Evolutionary conservation across 2,329 filamentous ascomycete genomes (phyloP), one percentile per base, ranked within the genome.

Genomic region (Cryphonectria carpinicola): DNA sequence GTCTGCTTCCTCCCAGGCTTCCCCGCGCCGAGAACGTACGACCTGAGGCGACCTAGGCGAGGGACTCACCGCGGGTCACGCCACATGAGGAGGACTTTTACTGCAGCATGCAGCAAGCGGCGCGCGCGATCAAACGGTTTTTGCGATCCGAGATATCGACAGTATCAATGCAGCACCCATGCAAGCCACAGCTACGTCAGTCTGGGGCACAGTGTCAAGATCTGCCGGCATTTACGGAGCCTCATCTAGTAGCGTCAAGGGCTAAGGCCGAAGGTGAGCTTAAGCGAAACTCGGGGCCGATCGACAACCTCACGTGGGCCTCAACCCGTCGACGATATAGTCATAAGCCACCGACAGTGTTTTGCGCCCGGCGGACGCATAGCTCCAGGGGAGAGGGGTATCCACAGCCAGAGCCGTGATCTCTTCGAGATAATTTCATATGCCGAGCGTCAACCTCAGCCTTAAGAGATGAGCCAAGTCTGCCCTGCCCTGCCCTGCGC

Each of bases 151-250:
- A 39, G 11, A 8, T 46, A 4, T 64, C 61, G 13, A 43, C 14
- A 46, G 37, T n/a, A 25, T 22, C 1, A 17, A 11, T 17, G 32
- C 17, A 11, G n/a, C 19, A 39, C 13, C 52, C 7, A n/a, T 37
- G 66, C 25, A 56, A 25, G 43, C 35, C 49, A 61, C 62, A 64
- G 56, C 66, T 65, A 73, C 65, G 70, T 68, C 67, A 68, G 58
- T 60, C 65, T 37, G 32, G 25, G 37, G 32, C 70, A 74, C 73
- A 73, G 73, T 74, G 71, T 63, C 63, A 66, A 46, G 19, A 52
- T 32, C 54, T 69, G 54, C 70, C 71, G 73, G 70, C 70, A 67
- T 68, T 68, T 65, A 71, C 68, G 73, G 73, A 74, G 71, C 70
- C 71, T 74, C 67, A 73, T 35, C 19, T 52, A 58, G 66, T 68